These are phyloP conservation scores for Thraustochytrium aureum DNA, from an alignment of 352 stramenopile species.

Conservation along the genomic window DNA sequence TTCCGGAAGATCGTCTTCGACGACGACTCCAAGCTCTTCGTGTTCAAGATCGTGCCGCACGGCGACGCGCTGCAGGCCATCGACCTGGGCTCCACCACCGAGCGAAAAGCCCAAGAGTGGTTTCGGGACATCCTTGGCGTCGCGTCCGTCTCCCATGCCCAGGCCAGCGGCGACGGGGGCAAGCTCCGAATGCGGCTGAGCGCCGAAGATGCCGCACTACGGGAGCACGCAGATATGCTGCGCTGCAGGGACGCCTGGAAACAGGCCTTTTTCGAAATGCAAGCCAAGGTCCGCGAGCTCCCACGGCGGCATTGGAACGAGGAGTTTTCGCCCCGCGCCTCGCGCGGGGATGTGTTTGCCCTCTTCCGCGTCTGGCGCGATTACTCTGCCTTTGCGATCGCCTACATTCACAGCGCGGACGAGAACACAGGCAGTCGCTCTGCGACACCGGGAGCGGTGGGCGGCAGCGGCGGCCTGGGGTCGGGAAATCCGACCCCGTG, in stretches of 20 bases:
- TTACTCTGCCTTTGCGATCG: slow-evolving; percentile 18
- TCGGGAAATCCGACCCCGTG: no score
- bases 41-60: slow-evolving; percentile 15
- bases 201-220: background rate
- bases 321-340: slow-evolving; percentile 8
- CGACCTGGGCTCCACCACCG: slow-evolving; percentile 1
- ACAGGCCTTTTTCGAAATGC: slow-evolving; percentile 44
- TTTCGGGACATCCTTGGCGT: slow-evolving; percentile 47
- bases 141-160: no score
- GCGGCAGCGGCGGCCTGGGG: no score
- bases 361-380: slow-evolving; percentile 32
- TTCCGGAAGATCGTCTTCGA: slow-evolving; percentile 34
- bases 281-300: background rate
- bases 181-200: background rate
- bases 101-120: slow-evolving; percentile 6
- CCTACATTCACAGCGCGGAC: background rate
- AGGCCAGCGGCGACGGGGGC: background rate
- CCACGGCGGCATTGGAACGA: slow-evolving; percentile 25
- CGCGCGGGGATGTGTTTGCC: slow-evolving; percentile 17
- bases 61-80: background rate
- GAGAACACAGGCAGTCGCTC: background rate
- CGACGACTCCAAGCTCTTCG: slow-evolving; percentile 10
- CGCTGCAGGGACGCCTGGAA: slow-evolving; percentile 43
- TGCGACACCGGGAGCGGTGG: no score
- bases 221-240: background rate